phyloP scores from a whole-genome alignment of 345 rosid species.

The Eucalyptus virginea region DNA sequence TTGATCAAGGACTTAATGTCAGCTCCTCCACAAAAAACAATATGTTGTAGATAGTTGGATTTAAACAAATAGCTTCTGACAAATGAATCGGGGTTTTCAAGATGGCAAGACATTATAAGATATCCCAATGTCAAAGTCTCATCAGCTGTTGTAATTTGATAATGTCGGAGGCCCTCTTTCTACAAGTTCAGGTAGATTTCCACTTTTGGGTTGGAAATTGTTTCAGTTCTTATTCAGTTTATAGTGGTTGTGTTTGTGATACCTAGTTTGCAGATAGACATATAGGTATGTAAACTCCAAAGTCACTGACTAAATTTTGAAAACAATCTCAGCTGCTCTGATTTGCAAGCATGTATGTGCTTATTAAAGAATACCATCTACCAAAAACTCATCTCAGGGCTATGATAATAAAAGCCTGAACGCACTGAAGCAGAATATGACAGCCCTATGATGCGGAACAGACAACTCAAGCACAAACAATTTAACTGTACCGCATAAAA shows the following conservation, averaged over 20 bases:
- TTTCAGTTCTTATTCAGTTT: neutral
- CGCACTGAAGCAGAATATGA: neutral
- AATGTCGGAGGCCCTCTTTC: neutral
- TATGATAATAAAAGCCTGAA: neutral
- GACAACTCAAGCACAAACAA: neutral
- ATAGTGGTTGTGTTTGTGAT: neutral
- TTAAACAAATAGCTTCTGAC: neutral
- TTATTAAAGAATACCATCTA: neutral
- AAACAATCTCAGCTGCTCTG: neutral
- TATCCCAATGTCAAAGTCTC: neutral
- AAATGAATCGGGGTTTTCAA: neutral
- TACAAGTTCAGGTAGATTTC: neutral
- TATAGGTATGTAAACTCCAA: neutral
- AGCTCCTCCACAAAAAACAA: neutral
- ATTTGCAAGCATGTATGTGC: neutral
- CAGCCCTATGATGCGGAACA: neutral
- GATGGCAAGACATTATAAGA: neutral
- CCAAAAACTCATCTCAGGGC: neutral
- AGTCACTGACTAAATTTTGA: neutral
- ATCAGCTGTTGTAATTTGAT: neutral
- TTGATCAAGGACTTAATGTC: neutral
- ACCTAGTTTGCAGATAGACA: neutral
- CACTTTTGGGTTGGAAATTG: neutral
- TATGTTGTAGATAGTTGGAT: neutral
- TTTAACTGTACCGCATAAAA: conserved; percentile 15